Evolutionary conservation across 495 filamentous ascomycete genomes (phyloP), one percentile per base, ranked within the genome.

Genomic region (Penicillium flavigenum): DNA sequence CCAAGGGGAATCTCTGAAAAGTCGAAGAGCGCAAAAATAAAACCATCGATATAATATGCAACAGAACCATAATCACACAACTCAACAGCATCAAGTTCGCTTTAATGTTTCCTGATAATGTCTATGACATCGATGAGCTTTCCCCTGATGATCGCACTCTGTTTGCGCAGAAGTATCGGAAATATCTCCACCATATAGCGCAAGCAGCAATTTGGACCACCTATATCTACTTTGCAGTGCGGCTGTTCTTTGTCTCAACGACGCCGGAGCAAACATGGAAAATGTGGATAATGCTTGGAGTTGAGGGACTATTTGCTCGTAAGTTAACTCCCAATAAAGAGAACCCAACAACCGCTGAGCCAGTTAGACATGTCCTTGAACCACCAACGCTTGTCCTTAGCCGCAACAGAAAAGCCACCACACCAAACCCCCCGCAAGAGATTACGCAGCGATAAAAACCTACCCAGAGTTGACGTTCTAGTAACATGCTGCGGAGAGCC

Each of bases 401-500:
- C 56, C 9, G 62, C 70, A 4, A 63, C 61, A 17, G 60, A 56
- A 26, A 45, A 56, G 6, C 50, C 53, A n/a, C 17, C 52, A 0
- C 6, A 48, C 5, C 46, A 47, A 17, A 43, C 42, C 1, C 53
- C 60, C 3, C 59, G 69, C 4, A 64, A 63, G 42, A 65, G 72
- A 26, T 53, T 74, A 14, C 51, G 53, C 2, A 63, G 63, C 9
- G 51, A 47, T 20, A 17, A 55, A 6, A 50, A 63, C 39, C 54
- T 76, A 0, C 78, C 81, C 16, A 65, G 64, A 1, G 74, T 83
- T 2, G 80, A 83, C 42, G 66, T 79, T 0, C 65, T 83, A 14
- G 56, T 82, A 7, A 70, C 79, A 4, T 79, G 76, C 60, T 82
- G 79, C 55, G 71, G 74, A 24, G 81, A 83, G 59, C 68, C 74